phyloP scores from a whole-genome alignment of 768 basidiomycete species.

The Pulveroboletus sp. region DNA sequence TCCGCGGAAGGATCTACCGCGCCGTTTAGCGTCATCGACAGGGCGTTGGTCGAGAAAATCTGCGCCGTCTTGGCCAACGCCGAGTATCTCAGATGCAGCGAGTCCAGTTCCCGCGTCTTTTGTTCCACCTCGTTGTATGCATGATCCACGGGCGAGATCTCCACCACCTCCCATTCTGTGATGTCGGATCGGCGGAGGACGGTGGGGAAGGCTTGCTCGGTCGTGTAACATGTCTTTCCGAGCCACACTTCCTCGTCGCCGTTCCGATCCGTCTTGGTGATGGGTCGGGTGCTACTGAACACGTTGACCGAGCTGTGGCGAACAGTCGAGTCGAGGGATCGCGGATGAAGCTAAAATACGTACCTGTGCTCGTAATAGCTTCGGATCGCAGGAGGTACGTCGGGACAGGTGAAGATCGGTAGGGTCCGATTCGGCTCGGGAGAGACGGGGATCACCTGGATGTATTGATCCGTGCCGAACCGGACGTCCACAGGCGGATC shows the following conservation, averaged over 20 bases:
- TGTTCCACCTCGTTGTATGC: constrained; percentile 78
- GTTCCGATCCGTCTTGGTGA: constrained; percentile 60
- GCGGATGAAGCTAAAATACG: constrained; percentile 12
- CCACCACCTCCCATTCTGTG: constrained; percentile 59
- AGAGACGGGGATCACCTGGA: constrained; percentile 81
- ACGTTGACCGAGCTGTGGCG: constrained; percentile 66
- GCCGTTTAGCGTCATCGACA: constrained; percentile 83
- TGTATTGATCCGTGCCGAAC: constrained; percentile 75
- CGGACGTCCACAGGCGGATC: constrained; percentile 81
- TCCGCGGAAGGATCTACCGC: constrained; percentile 81
- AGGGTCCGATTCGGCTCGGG: constrained; percentile 79
- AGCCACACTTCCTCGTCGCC: constrained; percentile 76
- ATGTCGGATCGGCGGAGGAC: constrained; percentile 89
- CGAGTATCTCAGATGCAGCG: constrained; percentile 65
- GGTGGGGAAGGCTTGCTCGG: constrained; percentile 87
- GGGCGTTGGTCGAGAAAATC: constrained; percentile 67
- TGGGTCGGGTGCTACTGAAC: constrained; percentile 73
- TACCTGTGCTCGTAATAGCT: constrained; percentile 87
- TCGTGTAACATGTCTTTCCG: constrained; percentile 85
- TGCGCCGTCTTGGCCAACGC: constrained; percentile 76
- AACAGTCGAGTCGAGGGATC: neutral
- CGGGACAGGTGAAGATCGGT: constrained; percentile 80
- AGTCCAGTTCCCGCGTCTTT: constrained; percentile 74
- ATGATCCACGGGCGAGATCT: constrained; percentile 82
- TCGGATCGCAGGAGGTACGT: constrained; percentile 74